phyloP scores from a whole-genome alignment of 2,329 filamentous ascomycete species.

The Penicillium sp. region DNA sequence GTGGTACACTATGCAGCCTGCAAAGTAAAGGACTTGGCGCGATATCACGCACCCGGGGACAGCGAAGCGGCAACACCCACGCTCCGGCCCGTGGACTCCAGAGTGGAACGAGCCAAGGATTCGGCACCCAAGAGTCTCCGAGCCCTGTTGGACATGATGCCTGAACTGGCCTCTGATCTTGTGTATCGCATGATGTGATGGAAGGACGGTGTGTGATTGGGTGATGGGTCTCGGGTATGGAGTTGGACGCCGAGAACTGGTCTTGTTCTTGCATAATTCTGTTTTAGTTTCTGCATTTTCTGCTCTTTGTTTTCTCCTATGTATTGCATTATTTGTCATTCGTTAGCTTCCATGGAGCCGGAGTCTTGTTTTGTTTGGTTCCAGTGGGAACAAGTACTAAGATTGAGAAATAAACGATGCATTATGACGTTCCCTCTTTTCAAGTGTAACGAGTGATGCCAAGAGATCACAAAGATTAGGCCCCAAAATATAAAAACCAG shows the following conservation, averaged over 20 bases:
- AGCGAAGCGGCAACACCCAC: conserved; percentile 22
- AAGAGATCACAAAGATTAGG: conserved; percentile 2
- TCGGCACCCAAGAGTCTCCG: conserved; percentile 31
- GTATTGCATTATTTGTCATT: conserved; percentile 11
- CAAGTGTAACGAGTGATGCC: neutral
- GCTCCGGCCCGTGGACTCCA: conserved; percentile 18
- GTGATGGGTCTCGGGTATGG: neutral
- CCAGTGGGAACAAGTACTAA: neutral
- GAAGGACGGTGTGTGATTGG: conserved; percentile 7
- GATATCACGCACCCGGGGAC: conserved; percentile 29
- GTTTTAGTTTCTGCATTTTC: conserved; percentile 12
- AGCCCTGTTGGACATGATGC: conserved; percentile 34
- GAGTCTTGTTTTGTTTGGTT: neutral
- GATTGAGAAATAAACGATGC: neutral
- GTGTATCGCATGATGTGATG: conserved; percentile 40
- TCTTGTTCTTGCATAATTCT: neutral
- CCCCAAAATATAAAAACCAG: conserved; percentile 8
- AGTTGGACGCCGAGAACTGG: neutral
- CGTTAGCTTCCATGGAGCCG: conserved; percentile 3
- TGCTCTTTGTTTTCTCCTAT: conserved; percentile 1
- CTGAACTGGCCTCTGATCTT: conserved; percentile 40
- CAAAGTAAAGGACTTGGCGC: conserved; percentile 37
- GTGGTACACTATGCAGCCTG: conserved; percentile 40
- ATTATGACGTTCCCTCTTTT: neutral
- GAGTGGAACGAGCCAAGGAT: conserved; percentile 9